Evolutionary conservation across 2,329 filamentous ascomycete genomes (phyloP), one percentile per base, ranked within the genome.

Genomic region (Aureobasidium sp.): DNA sequence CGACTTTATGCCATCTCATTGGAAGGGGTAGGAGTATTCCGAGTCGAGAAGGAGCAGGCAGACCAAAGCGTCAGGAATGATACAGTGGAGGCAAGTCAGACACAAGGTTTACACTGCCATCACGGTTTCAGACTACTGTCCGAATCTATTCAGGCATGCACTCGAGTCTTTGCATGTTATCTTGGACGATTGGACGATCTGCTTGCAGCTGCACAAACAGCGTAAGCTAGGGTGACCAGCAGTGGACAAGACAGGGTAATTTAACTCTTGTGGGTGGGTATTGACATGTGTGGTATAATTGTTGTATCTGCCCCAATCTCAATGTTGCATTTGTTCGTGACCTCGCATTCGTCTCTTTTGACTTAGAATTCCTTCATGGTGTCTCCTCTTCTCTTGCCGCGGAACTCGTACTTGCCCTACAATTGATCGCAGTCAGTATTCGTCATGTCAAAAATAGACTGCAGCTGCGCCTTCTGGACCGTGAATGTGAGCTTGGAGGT

Each of bases 371-470:
- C 92, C 61, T 80, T 79, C 70, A 95, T 82, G n/a, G 87, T 81
- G 73, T 97, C 93, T 61, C 91, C 92, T 76, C 84, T 88, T 75
- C 90, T 83, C 87, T 97, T 97, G 63, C 87, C 93, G 69, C 91
- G 85, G 69, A 97, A 75, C 53, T 95, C 83, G 75, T 80, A 96
- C 73, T 93, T 91, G 71, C 93, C 94, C 93, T 97, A 70, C 49
- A 29, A 22, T 7, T 14, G 5, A 51, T 22, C 20, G 34, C 11
- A 14, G 48, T 68, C 39, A 68, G 66, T 45, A 25, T 20, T 15
- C 27, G 55, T 37, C 31, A 27, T 42, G 8, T 22, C n/a, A 20
- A 17, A 29, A 17, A 7, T 31, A 4, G 37, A 29, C 27, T 56
- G 39, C 53, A 29, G 17, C 17, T n/a, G 39, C 53, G 39, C 27